Evolutionary conservation across 805 yeast species (phyloP).

Genomic region (Saturnispora diversa): DNA sequence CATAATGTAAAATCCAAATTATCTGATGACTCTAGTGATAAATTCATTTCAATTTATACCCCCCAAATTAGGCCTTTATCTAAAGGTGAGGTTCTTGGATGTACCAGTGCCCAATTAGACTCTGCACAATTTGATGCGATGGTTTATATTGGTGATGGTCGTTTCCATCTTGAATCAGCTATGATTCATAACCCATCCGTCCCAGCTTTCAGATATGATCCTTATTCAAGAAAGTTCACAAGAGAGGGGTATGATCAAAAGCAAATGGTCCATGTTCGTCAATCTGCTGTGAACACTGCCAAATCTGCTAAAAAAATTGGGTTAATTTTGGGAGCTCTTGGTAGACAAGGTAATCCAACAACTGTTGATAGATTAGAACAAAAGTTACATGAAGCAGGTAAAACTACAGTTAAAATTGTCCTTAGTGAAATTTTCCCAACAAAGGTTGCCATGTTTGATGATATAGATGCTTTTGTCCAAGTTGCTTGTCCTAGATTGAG

Average conservation of each 20-base stretch:
- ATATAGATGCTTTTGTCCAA: constrained; percentile 90
- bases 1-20: constrained; percentile 65
- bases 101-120: constrained; percentile 81
- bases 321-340: constrained; percentile 82
- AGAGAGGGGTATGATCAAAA: constrained; percentile 80
- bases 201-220: constrained; percentile 92
- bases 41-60: constrained; percentile 56
- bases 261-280: constrained; percentile 67
- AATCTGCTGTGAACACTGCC: constrained; percentile 66
- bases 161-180: constrained; percentile 90
- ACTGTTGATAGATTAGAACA: constrained; percentile 64
- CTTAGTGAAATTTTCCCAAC: constrained; percentile 90
- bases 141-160: constrained; percentile 91
- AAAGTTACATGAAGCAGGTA: constrained; percentile 45
- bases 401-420: constrained; percentile 69
- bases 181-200: constrained; percentile 95
- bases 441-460: constrained; percentile 85
- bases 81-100: constrained; percentile 92
- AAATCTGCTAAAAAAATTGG: constrained; percentile 60
- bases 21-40: constrained; percentile 32
- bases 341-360: constrained; percentile 85
- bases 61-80: constrained; percentile 92
- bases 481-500: constrained; percentile 96
- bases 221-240: constrained; percentile 87
- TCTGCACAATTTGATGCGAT: constrained; percentile 61